Evolutionary conservation across 495 filamentous ascomycete genomes (phyloP).

Genomic region (Penicillium bovifimosum): DNA sequence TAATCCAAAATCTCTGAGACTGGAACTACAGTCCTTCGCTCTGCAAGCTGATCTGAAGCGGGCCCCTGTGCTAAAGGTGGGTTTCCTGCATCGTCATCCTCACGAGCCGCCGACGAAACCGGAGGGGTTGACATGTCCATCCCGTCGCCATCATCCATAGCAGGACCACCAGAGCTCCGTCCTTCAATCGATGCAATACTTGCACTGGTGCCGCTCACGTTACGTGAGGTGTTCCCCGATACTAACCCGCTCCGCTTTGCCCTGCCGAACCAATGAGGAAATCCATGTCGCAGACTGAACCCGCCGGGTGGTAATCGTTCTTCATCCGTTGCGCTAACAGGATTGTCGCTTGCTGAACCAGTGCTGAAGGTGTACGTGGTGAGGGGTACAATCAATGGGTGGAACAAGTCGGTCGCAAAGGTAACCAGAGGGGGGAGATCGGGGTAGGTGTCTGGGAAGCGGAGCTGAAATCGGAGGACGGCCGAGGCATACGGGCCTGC

Average conservation of each 20-base stretch:
- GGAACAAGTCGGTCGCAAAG: slow-evolving; percentile 87
- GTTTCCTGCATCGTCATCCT: slow-evolving; percentile 1
- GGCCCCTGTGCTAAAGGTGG: slow-evolving; percentile 14
- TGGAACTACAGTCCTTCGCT: slow-evolving; percentile 27
- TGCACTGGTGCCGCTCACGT: slow-evolving; percentile 31
- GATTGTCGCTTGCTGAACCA: slow-evolving; percentile 59
- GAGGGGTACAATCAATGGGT: slow-evolving; percentile 83
- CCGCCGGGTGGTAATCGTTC: slow-evolving; percentile 79
- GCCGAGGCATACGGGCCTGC: slow-evolving; percentile 82
- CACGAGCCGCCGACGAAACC: not conserved
- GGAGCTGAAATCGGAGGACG: slow-evolving; percentile 83
- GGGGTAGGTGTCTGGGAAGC: slow-evolving; percentile 79
- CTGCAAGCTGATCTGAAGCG: slow-evolving; percentile 11
- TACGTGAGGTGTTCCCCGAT: slow-evolving; percentile 32
- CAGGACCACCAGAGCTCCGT: not conserved
- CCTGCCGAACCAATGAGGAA: slow-evolving; percentile 78
- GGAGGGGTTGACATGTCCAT: not conserved
- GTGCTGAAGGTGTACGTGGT: slow-evolving; percentile 89
- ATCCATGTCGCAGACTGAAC: slow-evolving; percentile 83
- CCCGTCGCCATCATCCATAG: not conserved
- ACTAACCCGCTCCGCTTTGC: slow-evolving; percentile 26
- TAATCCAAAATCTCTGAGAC: slow-evolving; percentile 60
- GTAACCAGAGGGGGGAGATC: slow-evolving; percentile 73
- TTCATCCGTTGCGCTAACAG: slow-evolving; percentile 73
- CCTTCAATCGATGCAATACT: not conserved